Evolutionary conservation across 2,329 filamentous ascomycete species (phyloP).

Genomic region (Epichloe elymi): DNA sequence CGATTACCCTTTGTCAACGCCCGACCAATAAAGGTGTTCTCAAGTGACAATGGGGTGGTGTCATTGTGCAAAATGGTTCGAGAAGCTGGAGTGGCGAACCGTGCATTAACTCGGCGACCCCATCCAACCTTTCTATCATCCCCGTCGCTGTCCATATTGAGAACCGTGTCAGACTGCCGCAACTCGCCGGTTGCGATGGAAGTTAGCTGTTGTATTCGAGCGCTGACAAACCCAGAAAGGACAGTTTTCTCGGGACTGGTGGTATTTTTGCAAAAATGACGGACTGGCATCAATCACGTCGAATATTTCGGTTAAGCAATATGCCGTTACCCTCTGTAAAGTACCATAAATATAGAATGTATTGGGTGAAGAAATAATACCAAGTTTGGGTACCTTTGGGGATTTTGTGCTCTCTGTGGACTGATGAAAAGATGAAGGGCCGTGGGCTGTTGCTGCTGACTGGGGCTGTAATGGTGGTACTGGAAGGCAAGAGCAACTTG

Average conservation of each 20-base stretch:
- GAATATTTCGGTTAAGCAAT: slow-evolving; percentile 5
- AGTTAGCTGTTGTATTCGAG: slow-evolving; percentile 17
- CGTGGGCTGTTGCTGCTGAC: background rate
- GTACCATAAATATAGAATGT: slow-evolving; percentile 1
- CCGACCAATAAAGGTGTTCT: slow-evolving; percentile 5
- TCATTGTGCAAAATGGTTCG: slow-evolving; percentile 8
- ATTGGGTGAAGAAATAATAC: background rate
- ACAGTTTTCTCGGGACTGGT: slow-evolving; percentile 7
- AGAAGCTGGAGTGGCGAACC: slow-evolving; percentile 15
- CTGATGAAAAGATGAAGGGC: background rate
- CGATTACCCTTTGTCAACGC: slow-evolving; percentile 4
- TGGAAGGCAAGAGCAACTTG: background rate
- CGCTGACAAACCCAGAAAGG: slow-evolving; percentile 15
- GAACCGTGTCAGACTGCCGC: background rate
- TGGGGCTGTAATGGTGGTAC: background rate
- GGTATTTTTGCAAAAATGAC: slow-evolving; percentile 4
- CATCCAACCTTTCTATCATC: slow-evolving; percentile 16
- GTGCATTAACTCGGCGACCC: slow-evolving; percentile 14
- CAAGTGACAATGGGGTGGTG: slow-evolving; percentile 1
- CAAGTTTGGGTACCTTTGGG: background rate
- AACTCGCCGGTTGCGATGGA: slow-evolving; percentile 9
- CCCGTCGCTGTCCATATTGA: slow-evolving; percentile 8
- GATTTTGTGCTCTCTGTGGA: background rate
- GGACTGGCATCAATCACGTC: slow-evolving; percentile 3
- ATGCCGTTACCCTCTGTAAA: slow-evolving; percentile 5